Base-by-base conservation (phyloP, 2,329 filamentous ascomycete genomes). In the Aaosphaeria arxii region DNA sequence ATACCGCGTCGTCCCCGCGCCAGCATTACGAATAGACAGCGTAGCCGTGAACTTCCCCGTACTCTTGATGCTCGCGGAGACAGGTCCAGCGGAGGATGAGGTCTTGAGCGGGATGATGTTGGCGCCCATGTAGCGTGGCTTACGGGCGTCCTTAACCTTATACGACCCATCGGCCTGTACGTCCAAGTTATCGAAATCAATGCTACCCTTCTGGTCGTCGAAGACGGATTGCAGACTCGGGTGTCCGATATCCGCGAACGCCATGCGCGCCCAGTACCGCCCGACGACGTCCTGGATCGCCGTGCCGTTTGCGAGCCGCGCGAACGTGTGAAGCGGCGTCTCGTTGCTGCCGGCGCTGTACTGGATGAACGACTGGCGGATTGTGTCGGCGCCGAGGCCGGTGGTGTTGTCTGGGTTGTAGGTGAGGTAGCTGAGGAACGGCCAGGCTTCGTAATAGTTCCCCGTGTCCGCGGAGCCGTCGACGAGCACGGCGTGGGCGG, bases 261-360 rank as follows among this genome's bases (percentile, higher is more conserved):
- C 77, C 77, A 80, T 80, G 52, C 72, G 72, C 1, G 76, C 77
- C 77, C 76, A 79, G 62, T 79, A 79, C 11, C 67, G 63, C 5
- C 71, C 76, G 6, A 80, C 71, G 17, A 79, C 64, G 5, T 62
- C 65, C 13, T 72, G 71, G 11, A 68, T 67, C 3, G 62, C 65
- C 6, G 63, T 53, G 6, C 56, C 63, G 4, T 55, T 54, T 2
- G 69, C 66, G 0, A 79, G 60, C 31, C 74, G 72, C 11, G 71
- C 61, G 4, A 79, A 64, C 2, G 72, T 67, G 46, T 79, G 75
- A n/a, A 79, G 67, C 1, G 76, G 77, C 0, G 76, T 78, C 55
- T 79, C 76, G 56, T 78, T 75, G 59, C 74, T 77, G 40, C 67
- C 58, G 28, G 57, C 58, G 43, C 65, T 61, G 53, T 78, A 78